A percentile compares a stretch with the other conserved stretches of the same genome.
Conservation (phyloP, 2,329 filamentous ascomycete species). For the Colletotrichum melonis region DNA sequence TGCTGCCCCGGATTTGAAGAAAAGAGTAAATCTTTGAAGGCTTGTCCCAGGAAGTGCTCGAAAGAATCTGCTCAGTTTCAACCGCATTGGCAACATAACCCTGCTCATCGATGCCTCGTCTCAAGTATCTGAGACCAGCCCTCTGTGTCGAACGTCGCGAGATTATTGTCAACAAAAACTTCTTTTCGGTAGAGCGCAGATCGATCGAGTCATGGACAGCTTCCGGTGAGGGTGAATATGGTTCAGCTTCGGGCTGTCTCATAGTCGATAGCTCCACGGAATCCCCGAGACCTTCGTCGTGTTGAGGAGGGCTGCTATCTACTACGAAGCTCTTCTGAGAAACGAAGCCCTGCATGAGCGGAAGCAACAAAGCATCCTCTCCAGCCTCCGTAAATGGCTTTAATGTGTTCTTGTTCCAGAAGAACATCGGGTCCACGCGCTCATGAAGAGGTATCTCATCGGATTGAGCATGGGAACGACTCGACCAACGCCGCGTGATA, state of each 20-base stretch:
- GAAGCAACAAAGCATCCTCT: slow-evolving; percentile 77
- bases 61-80: slow-evolving; percentile 95
- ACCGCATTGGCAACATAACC: slow-evolving; percentile 91
- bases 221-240: slow-evolving; percentile 41
- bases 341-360: slow-evolving; percentile 93
- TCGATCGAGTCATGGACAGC: slow-evolving; percentile 48
- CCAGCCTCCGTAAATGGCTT: slow-evolving; percentile 80
- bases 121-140: slow-evolving; percentile 88
- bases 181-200: slow-evolving; percentile 60
- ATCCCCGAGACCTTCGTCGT: slow-evolving; percentile 57
- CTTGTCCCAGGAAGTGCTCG: slow-evolving; percentile 73
- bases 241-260: slow-evolving; percentile 42
- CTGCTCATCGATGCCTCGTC: slow-evolving; percentile 90
- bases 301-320: slow-evolving; percentile 69
- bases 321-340: slow-evolving; percentile 86
- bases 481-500: slow-evolving; percentile 76
- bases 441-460: slow-evolving; percentile 73
- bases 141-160: slow-evolving; percentile 90
- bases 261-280: slow-evolving; percentile 59
- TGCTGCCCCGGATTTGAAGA: slow-evolving; percentile 88
- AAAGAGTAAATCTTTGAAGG: slow-evolving; percentile 80
- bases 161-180: slow-evolving; percentile 86
- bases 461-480: slow-evolving; percentile 51
- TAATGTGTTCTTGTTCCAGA: slow-evolving; percentile 88
- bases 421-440: slow-evolving; percentile 81